A percentile compares a stretch with the other conserved stretches of the same genome.
phyloP scores from a whole-genome alignment of 164 flowering plant species.

The Sextonia rubra region DNA sequence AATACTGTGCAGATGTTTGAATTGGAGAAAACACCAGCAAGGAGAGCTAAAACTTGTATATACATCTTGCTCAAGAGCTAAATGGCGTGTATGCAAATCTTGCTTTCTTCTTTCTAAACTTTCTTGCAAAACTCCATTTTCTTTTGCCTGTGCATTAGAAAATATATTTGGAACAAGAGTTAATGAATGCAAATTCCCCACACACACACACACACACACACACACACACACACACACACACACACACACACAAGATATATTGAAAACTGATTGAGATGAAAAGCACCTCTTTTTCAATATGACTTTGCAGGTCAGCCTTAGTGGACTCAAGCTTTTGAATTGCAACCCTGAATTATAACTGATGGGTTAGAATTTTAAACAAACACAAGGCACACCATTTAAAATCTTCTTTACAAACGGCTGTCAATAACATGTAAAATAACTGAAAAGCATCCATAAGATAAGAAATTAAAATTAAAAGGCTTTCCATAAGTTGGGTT shows the following conservation, averaged over 20 bases:
- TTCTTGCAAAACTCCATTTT: slow-evolving; percentile 46
- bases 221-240: background rate
- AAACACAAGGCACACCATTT: background rate
- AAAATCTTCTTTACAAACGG: background rate
- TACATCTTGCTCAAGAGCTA: slow-evolving; percentile 85
- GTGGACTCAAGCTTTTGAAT: slow-evolving; percentile 56
- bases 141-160: slow-evolving; percentile 39
- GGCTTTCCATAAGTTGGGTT: too few species aligned
- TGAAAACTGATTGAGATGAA: background rate
- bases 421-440: background rate
- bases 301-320: slow-evolving; percentile 47
- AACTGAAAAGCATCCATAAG: background rate
- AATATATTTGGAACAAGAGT: background rate
- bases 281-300: slow-evolving; percentile 62
- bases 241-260: background rate
- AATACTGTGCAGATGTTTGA: background rate
- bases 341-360: slow-evolving; percentile 39
- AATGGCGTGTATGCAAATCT: slow-evolving; percentile 57
- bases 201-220: background rate
- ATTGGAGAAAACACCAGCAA: background rate
- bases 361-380: background rate
- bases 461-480: too few species aligned
- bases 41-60: background rate
- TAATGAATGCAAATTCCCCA: background rate
- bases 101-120: slow-evolving; percentile 56